Evolutionary conservation across 441 rosid species (phyloP), one percentile per base, ranked within the genome.

Genomic region (Populus trichocarpa): DNA sequence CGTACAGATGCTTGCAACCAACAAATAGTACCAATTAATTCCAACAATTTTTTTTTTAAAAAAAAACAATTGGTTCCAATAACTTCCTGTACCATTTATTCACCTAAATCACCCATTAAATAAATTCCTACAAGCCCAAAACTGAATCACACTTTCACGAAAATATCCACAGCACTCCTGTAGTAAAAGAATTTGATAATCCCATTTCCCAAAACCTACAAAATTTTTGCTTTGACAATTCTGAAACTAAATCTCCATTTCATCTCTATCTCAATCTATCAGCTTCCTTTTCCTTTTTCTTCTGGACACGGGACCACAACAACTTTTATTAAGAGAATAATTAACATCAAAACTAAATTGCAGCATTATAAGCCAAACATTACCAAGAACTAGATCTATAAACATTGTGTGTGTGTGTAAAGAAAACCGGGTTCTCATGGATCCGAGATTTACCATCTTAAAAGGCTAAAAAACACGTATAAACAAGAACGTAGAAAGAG

Each of bases 371-470:
- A 50, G 57, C 57, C 57, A 16, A 50, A 50, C 57, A 50, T 50
- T 50, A 50, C 57, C 57, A 46, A 0, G 5, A 14, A 46, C 57
- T 14, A 46, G 57, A 46, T 46, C 57, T 46, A 46, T 4, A 14
- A 46, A 46, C 57, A 46, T 46, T 4, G 18, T 46, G 6, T 4
- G 20, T 38, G 42, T 14, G 6, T 50, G 18, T 1, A 14, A 50
- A 16, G 57, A 50, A 50, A 50, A 50, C 57, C 57, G 57, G 57
- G 20, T 16, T 50, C 57, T 50, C 57, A 50, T 50, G 57, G 57
- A 74, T 77, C 72, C 67, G 38, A 76, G 61, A 69, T 69, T 73
- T 69, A 59, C 57, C 57, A 50, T 50, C n/a, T 50, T 50, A 50
- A 50, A 50, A 1, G 2, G 33, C 8, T 50, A 14, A 32, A 23